Percentiles rank a stretch among this genome's conserved stretches.
Conservation (phyloP, 1,284 basidiomycete species). For the Chalciporus sp. region DNA sequence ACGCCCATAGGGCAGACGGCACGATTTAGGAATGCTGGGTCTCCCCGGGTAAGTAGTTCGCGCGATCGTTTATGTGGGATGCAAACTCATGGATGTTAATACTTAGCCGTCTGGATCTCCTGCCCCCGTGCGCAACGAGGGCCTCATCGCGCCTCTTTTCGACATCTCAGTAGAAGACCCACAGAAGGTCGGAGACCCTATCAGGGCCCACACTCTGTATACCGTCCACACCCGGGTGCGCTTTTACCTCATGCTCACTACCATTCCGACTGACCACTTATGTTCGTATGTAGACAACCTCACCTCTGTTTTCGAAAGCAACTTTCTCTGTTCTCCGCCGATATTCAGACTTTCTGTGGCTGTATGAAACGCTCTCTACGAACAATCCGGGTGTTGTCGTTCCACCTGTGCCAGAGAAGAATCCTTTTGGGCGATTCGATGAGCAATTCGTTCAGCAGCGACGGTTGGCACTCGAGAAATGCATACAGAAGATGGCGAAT, state of each 20-base stretch:
- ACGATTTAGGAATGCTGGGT: slow-evolving; percentile 36
- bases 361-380: slow-evolving; percentile 85
- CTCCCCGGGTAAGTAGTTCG: slow-evolving; percentile 26
- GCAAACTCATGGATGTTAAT: neutral
- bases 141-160: slow-evolving; percentile 61
- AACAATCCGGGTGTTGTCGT: slow-evolving; percentile 99
- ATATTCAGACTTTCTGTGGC: slow-evolving; percentile 97
- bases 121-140: slow-evolving; percentile 38
- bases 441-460: slow-evolving; percentile 87
- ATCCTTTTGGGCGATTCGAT: slow-evolving; percentile 87
- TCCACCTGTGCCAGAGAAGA: slow-evolving; percentile 96
- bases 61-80: neutral
- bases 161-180: slow-evolving; percentile 89
- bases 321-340: slow-evolving; percentile 90
- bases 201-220: slow-evolving; percentile 92
- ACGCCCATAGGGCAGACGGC: slow-evolving; percentile 66
- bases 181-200: slow-evolving; percentile 90
- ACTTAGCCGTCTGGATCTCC: slow-evolving; percentile 23
- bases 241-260: slow-evolving; percentile 4
- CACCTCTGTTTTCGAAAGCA: slow-evolving; percentile 78
- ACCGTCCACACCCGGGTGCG: slow-evolving; percentile 86
- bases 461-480: slow-evolving; percentile 83
- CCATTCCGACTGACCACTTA: neutral
- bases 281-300: slow-evolving; percentile 64
- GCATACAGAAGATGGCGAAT: slow-evolving; percentile 84